phyloP scores from a whole-genome alignment of 2,329 filamentous ascomycete genomes.

The Xylariales sp. region DNA sequence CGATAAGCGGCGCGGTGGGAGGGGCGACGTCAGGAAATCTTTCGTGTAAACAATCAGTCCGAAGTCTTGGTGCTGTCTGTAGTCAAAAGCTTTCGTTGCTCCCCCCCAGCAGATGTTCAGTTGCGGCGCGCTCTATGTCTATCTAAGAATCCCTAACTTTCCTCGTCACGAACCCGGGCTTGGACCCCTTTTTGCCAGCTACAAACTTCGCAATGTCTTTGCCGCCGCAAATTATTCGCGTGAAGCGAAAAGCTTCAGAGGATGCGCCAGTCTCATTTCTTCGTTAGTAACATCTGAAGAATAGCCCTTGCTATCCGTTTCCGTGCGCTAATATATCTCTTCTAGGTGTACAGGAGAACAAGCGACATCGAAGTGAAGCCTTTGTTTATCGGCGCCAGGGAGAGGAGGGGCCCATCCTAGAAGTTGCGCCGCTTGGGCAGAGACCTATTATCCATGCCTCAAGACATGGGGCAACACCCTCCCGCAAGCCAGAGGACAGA shows the following conservation, averaged over 20 bases:
- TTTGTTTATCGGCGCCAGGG: slow-evolving; percentile 55
- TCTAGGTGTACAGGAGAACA: slow-evolving; percentile 49
- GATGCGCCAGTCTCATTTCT: slow-evolving; percentile 51
- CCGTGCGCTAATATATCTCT: slow-evolving; percentile 7
- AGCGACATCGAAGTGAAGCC: slow-evolving; percentile 47
- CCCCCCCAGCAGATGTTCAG: too few relatives aligned
- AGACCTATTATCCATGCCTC: slow-evolving; percentile 47
- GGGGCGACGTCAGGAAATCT: not conserved
- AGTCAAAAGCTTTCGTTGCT: too few relatives aligned
- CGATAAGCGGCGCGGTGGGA: too few relatives aligned
- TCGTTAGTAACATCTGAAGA: slow-evolving; percentile 33
- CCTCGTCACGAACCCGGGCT: too few relatives aligned
- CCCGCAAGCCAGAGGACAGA: not conserved
- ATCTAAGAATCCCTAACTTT: too few relatives aligned
- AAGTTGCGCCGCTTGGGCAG: slow-evolving; percentile 15
- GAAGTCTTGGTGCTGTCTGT: not conserved
- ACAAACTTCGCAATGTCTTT: slow-evolving; percentile 42
- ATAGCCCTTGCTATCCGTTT: slow-evolving; percentile 4
- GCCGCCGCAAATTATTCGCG: slow-evolving; percentile 54
- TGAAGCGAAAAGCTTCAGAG: slow-evolving; percentile 57
- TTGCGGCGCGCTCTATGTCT: too few relatives aligned
- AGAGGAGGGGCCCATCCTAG: slow-evolving; percentile 21
- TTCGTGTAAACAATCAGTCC: not conserved
- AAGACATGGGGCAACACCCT: slow-evolving; percentile 8
- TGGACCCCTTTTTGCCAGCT: too few relatives aligned